A percentile compares a stretch with the other conserved stretches of the same genome.
phyloP scores from a whole-genome alignment of 441 rosid species.

The Arabidopsis lyrata region DNA sequence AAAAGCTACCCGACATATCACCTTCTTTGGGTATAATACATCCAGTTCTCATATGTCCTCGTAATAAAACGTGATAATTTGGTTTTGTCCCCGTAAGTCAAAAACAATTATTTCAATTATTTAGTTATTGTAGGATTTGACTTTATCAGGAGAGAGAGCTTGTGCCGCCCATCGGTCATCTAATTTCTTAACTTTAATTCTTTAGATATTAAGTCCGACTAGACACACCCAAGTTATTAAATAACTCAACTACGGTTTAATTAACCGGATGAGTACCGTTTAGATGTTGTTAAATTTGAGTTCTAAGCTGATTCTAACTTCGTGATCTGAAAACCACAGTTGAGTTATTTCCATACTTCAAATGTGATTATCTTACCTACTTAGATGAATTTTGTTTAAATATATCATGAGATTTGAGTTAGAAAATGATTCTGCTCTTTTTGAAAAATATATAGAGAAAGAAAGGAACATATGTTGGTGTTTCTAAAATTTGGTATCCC shows the following conservation, averaged over 20 bases:
- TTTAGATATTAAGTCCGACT: constrained; percentile 19
- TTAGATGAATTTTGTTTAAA: background rate
- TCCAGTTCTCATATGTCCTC: background rate
- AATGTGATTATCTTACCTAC: background rate
- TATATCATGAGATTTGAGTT: background rate
- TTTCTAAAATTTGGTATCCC: background rate
- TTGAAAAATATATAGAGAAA: background rate
- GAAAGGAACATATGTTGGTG: too few relatives aligned
- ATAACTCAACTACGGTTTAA: constrained; percentile 31
- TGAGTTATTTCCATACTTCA: constrained; percentile 11
- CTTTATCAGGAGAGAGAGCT: constrained; percentile 4
- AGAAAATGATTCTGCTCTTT: background rate
- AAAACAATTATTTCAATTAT: constrained; percentile 24
- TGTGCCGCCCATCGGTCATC: constrained; percentile 45
- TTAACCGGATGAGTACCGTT: constrained; percentile 17
- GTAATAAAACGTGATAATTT: constrained; percentile 27
- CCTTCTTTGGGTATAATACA: constrained; percentile 10
- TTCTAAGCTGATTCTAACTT: background rate
- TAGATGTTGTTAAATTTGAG: constrained; percentile 6
- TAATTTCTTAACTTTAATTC: constrained; percentile 19
- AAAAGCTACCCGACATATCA: constrained; percentile 5
- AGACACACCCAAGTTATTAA: constrained; percentile 10
- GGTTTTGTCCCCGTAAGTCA: constrained; percentile 29
- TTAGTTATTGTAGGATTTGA: constrained; percentile 33
- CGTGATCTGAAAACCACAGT: background rate